Evolutionary conservation across 176 grass and related monocot species (phyloP).

Genomic region (Echinochloa phyllopogon): DNA sequence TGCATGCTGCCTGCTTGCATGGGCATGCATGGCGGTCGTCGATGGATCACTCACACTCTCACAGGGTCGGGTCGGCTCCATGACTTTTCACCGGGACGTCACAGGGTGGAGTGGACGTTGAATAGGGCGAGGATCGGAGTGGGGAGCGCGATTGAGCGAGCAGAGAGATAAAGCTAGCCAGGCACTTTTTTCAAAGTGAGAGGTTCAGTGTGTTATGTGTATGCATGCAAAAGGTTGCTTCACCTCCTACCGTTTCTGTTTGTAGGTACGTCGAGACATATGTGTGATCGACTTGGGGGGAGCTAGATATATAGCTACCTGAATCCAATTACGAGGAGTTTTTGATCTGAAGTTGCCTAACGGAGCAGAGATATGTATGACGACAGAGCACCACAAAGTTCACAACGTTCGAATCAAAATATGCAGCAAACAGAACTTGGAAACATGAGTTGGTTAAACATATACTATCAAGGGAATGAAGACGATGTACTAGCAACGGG

Average conservation of each 20-base stretch:
- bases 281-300: not conserved
- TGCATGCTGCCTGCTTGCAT: not conserved
- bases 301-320: too few relatives aligned
- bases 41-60: too few relatives aligned
- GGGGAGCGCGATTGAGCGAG: not conserved
- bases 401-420: conserved; percentile 2
- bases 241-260: not conserved
- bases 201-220: not conserved
- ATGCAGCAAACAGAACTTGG: conserved; percentile 25
- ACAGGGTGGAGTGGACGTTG: not conserved
- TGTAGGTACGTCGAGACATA: not conserved
- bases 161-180: not conserved
- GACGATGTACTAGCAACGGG: not conserved
- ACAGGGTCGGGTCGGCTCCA: not conserved
- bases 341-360: not conserved
- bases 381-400: not conserved
- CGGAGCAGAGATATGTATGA: not conserved
- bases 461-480: conserved; percentile 17
- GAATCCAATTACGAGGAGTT: not conserved
- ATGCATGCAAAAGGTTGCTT: not conserved
- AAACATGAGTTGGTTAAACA: conserved; percentile 13
- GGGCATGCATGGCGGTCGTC: not conserved
- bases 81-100: conserved; percentile 21
- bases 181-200: conserved; percentile 22
- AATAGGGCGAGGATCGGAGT: not conserved